Evolutionary conservation across 208 protist genomes (phyloP).

Genomic region (Trypanosoma brucei): DNA sequence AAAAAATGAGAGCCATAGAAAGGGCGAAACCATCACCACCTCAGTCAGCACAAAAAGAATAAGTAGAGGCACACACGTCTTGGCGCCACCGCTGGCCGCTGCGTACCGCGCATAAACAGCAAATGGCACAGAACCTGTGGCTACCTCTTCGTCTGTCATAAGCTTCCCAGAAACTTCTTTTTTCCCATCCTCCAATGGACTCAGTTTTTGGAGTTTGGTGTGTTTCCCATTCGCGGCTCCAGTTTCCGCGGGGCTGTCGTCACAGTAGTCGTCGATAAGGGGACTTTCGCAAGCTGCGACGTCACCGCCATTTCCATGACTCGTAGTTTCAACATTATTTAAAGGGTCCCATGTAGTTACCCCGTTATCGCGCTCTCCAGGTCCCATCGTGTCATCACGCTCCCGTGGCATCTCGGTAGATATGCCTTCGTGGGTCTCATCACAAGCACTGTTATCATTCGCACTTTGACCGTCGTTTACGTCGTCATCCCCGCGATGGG

Average conservation of each 20-base stretch:
- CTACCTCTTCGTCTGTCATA: slow-evolving; percentile 61
- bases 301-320: too few relatives aligned
- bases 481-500: neutral
- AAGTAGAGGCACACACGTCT: slow-evolving; percentile 33
- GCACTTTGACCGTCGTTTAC: neutral
- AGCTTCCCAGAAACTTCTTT: slow-evolving; percentile 15
- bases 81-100: slow-evolving; percentile 37
- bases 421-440: too few relatives aligned
- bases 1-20: slow-evolving; percentile 79
- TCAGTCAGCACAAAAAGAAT: slow-evolving; percentile 63
- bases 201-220: too few relatives aligned
- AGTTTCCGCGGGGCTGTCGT: too few relatives aligned
- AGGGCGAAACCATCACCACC: slow-evolving; percentile 28
- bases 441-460: neutral
- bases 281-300: too few relatives aligned
- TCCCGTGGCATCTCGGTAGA: too few relatives aligned
- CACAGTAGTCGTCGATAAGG: too few relatives aligned
- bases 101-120: slow-evolving; percentile 63
- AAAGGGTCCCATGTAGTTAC: too few relatives aligned
- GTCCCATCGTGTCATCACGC: too few relatives aligned
- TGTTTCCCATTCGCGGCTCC: too few relatives aligned
- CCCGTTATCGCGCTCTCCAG: too few relatives aligned
- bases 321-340: too few relatives aligned
- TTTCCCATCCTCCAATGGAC: neutral
- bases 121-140: slow-evolving; percentile 48